Evolutionary conservation across 2,329 filamentous ascomycete genomes (phyloP), one percentile per base, ranked within the genome.

Genomic region (Aspergillus fischeri): DNA sequence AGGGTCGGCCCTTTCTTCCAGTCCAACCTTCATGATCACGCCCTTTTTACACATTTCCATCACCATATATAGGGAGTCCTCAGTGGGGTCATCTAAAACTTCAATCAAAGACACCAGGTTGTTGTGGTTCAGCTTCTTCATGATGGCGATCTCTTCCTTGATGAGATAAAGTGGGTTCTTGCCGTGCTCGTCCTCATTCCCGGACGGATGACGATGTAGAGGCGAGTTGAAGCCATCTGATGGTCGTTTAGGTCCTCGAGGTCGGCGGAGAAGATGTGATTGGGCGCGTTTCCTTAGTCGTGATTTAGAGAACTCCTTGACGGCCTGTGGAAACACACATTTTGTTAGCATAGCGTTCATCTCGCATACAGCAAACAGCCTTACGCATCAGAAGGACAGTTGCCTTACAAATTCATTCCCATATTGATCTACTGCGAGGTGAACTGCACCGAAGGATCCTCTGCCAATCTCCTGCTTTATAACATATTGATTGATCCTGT

Each of bases 31-130:
- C 92, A 97, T 97, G 52, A 97, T 85, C 24, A 97, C 93, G 1
- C 94, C 94, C 73, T 97, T 97, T 70, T 96, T 94, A 79, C 94
- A 99, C 91, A 97, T 96, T 73, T 99, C 94, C 73, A 99, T 83
- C 24, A 99, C 94, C 91, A 99, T 97, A 77, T 97, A 99, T 11
- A 99, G 78, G 3, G 92, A 96, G 73, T 99, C 94, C 70, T 97
- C 92, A 50, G 93, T 88, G 0, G 94, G 93, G 70, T 97, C 94
- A 71, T 97, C 94, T 52, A 99, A 80, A 3, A 99, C 94, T 75
- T 99, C 94, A 63, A 96, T 91, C 52, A 99, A 78, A 49, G 89
- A 87, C 14, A 97, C 93, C n/a, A 99, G 80, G 69, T 97, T 99
- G 28, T 87, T 88, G 70, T 99, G 94, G 69, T 97, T 87, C 49